Base-by-base conservation (phyloP, 2,329 filamentous ascomycete species). In the Aspergillus nomiae region DNA sequence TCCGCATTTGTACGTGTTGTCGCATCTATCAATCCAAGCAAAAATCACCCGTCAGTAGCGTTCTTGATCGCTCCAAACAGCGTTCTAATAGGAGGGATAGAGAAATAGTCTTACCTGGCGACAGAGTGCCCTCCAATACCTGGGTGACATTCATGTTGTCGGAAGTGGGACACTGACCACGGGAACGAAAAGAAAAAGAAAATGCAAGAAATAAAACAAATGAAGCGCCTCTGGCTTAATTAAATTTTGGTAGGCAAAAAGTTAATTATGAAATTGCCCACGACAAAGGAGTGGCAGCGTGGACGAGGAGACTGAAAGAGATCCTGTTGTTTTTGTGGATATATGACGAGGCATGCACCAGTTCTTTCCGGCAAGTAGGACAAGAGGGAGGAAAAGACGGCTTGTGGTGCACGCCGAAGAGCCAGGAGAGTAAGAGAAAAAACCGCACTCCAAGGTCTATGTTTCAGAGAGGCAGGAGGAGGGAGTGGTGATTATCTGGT, bases 81-180 rank as follows among this genome's bases (percentile, higher is more conserved):
- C n/a, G 7, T 46, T 28, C 16, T 8, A 36, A 53, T 28, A 34
- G 21, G 38, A 34, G 56, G 38, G 48, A 26, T 56, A 45, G 19
- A 30, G 28, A 28, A 9, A 26, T 36, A 14, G 30, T 26, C 28
- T 26, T 84, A 98, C 95, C 94, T 78, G 94, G 87, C 77, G 94
- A 96, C 83, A 98, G 89, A 81, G 95, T 98, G 85, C 94, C 94
- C 83, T 92, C 89, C 85, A 99, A 91, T 85, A 99, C 94, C 84
- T 93, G 90, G 85, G 94, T 96, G 85, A 98, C 96, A 85, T 98
- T 92, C 91, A 96, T 94, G 84, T 87, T 92, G 73, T 62, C 66
- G 71, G 65, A 70, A 60, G 62, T 61, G 62, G 70, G 59, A 69
- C 64, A 68, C 62, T 64, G 65, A 55, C 56, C 48, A 62, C 69